Conservation (phyloP, 306 rosid species). For the Fragaria iinumae region DNA sequence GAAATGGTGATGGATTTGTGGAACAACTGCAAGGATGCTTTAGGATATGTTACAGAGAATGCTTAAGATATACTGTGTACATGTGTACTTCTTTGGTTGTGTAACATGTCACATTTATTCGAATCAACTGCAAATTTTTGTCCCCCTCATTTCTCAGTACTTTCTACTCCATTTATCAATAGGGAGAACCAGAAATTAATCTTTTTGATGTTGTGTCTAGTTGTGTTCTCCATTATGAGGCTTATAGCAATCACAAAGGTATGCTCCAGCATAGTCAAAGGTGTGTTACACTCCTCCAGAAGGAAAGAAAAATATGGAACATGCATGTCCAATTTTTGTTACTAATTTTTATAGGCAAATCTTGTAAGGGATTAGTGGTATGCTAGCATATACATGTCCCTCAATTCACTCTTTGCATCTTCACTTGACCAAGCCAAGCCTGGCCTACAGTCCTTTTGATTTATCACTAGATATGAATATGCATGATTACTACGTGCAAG, state of each 20-base stretch:
- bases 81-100: neutral
- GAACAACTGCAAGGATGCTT: slow-evolving; percentile 47
- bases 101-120: neutral
- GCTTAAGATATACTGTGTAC: slow-evolving; percentile 23
- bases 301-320: neutral
- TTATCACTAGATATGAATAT: neutral
- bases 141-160: neutral
- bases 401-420: neutral
- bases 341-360: neutral
- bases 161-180: neutral
- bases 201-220: neutral
- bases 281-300: neutral
- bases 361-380: neutral
- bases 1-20: slow-evolving; percentile 38
- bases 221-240: neutral
- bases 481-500: neutral
- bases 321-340: neutral
- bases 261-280: neutral
- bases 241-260: neutral
- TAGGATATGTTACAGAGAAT: slow-evolving; percentile 42
- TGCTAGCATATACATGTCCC: neutral
- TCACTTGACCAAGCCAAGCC: slow-evolving; percentile 4
- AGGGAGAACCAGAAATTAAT: neutral
- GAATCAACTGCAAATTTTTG: neutral
- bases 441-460: neutral